Conservation (phyloP, 2,329 filamentous ascomycete species). For the Bimuria novae-zelandiae region DNA sequence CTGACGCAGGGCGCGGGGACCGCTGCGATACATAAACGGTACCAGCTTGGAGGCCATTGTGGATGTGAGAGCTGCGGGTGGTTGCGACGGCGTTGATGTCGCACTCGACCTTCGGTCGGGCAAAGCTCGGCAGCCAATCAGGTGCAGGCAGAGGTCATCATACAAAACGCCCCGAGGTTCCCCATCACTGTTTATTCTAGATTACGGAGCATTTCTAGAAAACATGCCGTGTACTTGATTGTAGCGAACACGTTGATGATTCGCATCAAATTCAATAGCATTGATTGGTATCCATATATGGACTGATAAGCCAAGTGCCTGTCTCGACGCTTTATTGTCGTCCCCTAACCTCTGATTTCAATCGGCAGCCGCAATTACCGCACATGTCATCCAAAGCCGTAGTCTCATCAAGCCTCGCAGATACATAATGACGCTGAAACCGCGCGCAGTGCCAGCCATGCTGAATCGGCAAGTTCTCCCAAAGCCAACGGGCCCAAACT, state of each 20-base stretch:
- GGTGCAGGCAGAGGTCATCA: constrained; percentile 6
- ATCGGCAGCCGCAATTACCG: background rate
- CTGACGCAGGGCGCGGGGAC: constrained; percentile 66
- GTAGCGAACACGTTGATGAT: too few species aligned
- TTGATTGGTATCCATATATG: background rate
- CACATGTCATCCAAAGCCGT: background rate
- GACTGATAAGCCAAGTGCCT: too few species aligned
- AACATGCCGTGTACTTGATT: too few species aligned
- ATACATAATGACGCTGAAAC: background rate
- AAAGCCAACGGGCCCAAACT: background rate
- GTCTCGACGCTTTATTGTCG: background rate
- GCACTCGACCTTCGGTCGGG: constrained; percentile 4
- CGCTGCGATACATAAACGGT: constrained; percentile 72
- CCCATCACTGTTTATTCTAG: too few species aligned
- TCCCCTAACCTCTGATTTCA: background rate
- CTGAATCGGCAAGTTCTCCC: background rate
- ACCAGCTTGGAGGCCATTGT: constrained; percentile 84
- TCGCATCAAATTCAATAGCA: too few species aligned
- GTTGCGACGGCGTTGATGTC: constrained; percentile 27
- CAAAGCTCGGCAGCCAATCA: constrained; percentile 10
- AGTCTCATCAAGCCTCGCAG: constrained; percentile 1
- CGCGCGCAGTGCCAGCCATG: background rate
- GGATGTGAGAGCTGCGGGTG: constrained; percentile 29
- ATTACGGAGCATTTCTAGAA: too few species aligned
- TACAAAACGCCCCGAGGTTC: background rate